phyloP scores from a whole-genome alignment of 345 rosid species.

The Xanthoceras sorbifolium region DNA sequence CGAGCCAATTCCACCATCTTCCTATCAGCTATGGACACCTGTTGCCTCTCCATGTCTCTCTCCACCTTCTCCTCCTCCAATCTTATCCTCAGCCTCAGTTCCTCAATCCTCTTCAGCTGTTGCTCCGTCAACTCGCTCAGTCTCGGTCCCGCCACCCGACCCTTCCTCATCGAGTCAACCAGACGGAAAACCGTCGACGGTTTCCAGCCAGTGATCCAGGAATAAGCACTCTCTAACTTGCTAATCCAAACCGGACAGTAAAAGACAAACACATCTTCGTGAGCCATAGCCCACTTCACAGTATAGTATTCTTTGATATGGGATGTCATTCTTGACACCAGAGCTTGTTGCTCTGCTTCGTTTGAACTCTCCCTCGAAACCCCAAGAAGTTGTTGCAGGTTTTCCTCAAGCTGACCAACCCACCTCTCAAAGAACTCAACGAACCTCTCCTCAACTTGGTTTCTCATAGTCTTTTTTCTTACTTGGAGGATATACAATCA shows the following conservation, averaged over 20 bases:
- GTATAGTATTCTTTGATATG: slow-evolving; percentile 82
- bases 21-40: slow-evolving; percentile 68
- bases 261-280: slow-evolving; percentile 65
- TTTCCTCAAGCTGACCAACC: slow-evolving; percentile 55
- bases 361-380: slow-evolving; percentile 15
- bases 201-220: slow-evolving; percentile 88
- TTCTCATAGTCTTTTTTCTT: slow-evolving; percentile 31
- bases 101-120: slow-evolving; percentile 54
- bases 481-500: no score
- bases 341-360: slow-evolving; percentile 34
- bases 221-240: slow-evolving; percentile 62
- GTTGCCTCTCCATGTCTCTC: slow-evolving; percentile 86
- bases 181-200: slow-evolving; percentile 60
- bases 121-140: slow-evolving; percentile 45
- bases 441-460: slow-evolving; percentile 45
- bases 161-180: slow-evolving; percentile 40
- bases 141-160: slow-evolving; percentile 22
- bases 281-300: slow-evolving; percentile 72
- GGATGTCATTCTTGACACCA: slow-evolving; percentile 60
- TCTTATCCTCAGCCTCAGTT: slow-evolving; percentile 54
- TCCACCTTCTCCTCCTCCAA: slow-evolving; percentile 73
- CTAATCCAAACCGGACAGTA: slow-evolving; percentile 61
- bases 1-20: slow-evolving; percentile 66
- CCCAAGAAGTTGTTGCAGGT: slow-evolving; percentile 39
- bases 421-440: slow-evolving; percentile 59